These are phyloP conservation scores for Penicillium vulpinum DNA, from an alignment of 2,329 filamentous ascomycete genomes.

Conservation along the genomic window DNA sequence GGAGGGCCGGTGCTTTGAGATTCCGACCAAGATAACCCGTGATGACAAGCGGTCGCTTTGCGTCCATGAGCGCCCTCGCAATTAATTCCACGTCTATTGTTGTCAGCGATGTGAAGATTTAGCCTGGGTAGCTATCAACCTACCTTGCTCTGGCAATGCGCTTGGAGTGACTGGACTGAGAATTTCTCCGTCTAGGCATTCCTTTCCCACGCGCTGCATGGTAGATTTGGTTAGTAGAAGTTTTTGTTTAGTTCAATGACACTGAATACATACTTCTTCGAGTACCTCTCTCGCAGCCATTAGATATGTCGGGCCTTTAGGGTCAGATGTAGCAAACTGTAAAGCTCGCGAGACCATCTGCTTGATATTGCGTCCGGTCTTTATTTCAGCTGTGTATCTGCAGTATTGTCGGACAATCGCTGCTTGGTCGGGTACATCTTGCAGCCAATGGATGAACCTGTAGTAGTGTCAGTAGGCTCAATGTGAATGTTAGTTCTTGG, in stretches of 20 bases:
- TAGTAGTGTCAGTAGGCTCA: not conserved
- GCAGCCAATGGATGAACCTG: slow-evolving; percentile 70
- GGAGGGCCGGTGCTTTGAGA: slow-evolving; percentile 40
- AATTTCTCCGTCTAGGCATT: slow-evolving; percentile 13
- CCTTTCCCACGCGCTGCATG: slow-evolving; percentile 17
- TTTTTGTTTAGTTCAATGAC: not conserved
- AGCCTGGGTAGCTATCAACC: rapidly evolving
- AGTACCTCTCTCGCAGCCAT: slow-evolving; percentile 76
- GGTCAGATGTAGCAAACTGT: slow-evolving; percentile 73
- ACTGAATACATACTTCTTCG: slow-evolving; percentile 67
- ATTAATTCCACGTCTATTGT: slow-evolving; percentile 38
- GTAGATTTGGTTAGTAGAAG: not conserved
- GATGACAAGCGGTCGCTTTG: slow-evolving; percentile 50
- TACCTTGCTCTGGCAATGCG: slow-evolving; percentile 16
- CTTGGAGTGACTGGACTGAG: slow-evolving; percentile 12
- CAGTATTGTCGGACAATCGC: slow-evolving; percentile 80
- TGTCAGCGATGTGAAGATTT: not conserved
- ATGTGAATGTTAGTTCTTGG: slow-evolving; percentile 27
- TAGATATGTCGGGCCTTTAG: slow-evolving; percentile 76
- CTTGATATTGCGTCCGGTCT: slow-evolving; percentile 78
- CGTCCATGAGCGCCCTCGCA: slow-evolving; percentile 41
- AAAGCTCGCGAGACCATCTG: slow-evolving; percentile 81
- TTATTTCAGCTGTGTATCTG: slow-evolving; percentile 76
- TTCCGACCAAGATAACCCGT: slow-evolving; percentile 52
- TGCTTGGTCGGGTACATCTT: slow-evolving; percentile 76